Evolutionary conservation across 257 asterid species (phyloP), one percentile per base, ranked within the genome.

Genomic region (Rehmannia glutinosa): DNA sequence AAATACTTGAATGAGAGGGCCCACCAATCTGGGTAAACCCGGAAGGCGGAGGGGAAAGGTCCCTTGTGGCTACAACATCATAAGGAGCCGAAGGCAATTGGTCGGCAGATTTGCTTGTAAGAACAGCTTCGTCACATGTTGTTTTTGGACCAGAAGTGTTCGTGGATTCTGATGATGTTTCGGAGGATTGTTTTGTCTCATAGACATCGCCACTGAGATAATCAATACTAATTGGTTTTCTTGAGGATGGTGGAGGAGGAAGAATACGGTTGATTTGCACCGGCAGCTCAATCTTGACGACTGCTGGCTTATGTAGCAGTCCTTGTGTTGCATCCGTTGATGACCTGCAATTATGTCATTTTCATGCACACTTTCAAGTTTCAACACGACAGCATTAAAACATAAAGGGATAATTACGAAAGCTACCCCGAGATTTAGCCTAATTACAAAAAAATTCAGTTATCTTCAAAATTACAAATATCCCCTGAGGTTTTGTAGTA

Each of bases 201-300:
- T 86, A 88, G 30, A 55, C 13, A 53, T 90, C 99, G 5, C 99
- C 99, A 72, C 99, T 90, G 67, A 93, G 92, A 75, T 83, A 90
- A 81, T 93, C 99, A 35, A 84, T 24, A 66, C 75, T 58, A 36
- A 68, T 42, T 23, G 90, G 87, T n/a, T 77, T 85, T 62, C 66
- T 77, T 4, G 92, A 82, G 43, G 92, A 67, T 1, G 95, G 97
- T 62, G 97, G 98, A n/a, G n/a, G n/a, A n/a, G n/a, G n/a, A 71
- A 84, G 92, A 75, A 79, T 35, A 0, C 90, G 84, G 69, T 73
- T 84, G 61, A 75, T 24, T 24, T 75, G 85, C 23, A 53, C 58
- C 1, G 85, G 81, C n/a, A n/a, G n/a, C 64, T 78, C 84, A 1
- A 49, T 79, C 73, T 70, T 78, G 42, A 51, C 72, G 35, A n/a